These are phyloP conservation scores for Chenopodium quinoa DNA, from an alignment of 148 eudicot genomes.

Conservation along the genomic window DNA sequence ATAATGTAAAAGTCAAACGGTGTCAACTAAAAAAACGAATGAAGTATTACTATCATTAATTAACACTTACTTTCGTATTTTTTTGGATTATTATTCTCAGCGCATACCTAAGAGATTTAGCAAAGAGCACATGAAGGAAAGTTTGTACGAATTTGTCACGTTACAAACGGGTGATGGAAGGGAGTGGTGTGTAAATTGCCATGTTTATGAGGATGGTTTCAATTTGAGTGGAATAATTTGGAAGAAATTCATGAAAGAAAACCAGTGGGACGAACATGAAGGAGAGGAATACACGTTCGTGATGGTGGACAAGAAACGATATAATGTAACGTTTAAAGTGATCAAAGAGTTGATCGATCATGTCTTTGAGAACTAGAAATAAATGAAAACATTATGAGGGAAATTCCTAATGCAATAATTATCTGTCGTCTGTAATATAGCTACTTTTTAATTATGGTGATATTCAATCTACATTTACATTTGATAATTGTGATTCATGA, in stretches of 20 bases:
- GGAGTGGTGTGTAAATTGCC: constrained; percentile 15
- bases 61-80: too few species aligned
- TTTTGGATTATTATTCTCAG: not conserved
- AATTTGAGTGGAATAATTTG: constrained; percentile 9
- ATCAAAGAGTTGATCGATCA: not conserved
- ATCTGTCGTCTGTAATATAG: too few species aligned
- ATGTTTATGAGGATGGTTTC: not conserved
- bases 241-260: constrained; percentile 15
- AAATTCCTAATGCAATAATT: too few species aligned
- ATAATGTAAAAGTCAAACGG: too few species aligned
- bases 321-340: not conserved
- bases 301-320: not conserved
- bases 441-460: too few species aligned
- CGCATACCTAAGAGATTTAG: not conserved
- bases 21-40: too few species aligned
- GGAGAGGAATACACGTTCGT: constrained; percentile 4
- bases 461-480: too few species aligned
- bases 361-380: too few species aligned
- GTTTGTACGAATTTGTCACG: not conserved
- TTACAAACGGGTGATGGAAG: constrained; percentile 15
- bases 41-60: too few species aligned
- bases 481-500: too few species aligned
- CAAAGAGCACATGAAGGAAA: constrained; percentile 5
- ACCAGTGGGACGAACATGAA: not conserved
- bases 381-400: too few species aligned